A percentile compares a stretch with the other conserved stretches of the same genome.
These are phyloP conservation scores for Lasiodiplodia hormozganensis DNA, from an alignment of 2,329 filamentous ascomycete genomes.

Conservation along the genomic window DNA sequence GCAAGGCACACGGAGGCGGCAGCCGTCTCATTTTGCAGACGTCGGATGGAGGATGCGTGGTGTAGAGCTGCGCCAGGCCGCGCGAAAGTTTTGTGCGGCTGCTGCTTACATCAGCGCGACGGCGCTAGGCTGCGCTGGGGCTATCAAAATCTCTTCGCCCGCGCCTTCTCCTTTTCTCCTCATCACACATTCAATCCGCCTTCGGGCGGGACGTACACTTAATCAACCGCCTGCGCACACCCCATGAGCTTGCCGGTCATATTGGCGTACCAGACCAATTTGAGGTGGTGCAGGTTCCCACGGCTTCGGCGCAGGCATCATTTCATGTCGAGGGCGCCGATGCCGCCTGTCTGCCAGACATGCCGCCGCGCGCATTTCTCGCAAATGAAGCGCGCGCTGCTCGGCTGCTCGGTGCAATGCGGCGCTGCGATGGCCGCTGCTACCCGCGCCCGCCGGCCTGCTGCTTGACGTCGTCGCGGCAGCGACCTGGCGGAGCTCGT, in stretches of 20 bases:
- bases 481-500: neutral
- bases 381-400: conserved; percentile 21
- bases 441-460: neutral
- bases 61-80: neutral
- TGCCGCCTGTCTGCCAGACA: conserved; percentile 48
- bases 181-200: conserved; percentile 50
- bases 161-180: conserved; percentile 29
- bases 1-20: conserved; percentile 13
- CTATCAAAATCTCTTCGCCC: conserved; percentile 20
- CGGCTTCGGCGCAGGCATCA: conserved; percentile 13
- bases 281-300: conserved; percentile 23
- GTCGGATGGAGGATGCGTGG: conserved; percentile 4
- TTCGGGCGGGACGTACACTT: conserved; percentile 44
- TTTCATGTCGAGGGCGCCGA: conserved; percentile 35
- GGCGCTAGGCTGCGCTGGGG: conserved; percentile 1
- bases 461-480: neutral
- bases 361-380: conserved; percentile 22
- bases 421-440: conserved; percentile 1
- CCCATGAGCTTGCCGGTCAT: conserved; percentile 52
- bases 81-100: conserved; percentile 9
- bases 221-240: conserved; percentile 52
- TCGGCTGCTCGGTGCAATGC: conserved; percentile 5
- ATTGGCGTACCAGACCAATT: conserved; percentile 53
- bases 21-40: conserved; percentile 11
- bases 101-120: conserved; percentile 26